Percentiles rank a stretch among this genome's conserved stretches.
These are phyloP conservation scores for Phaseolus coccineus DNA, from an alignment of 331 rosid species.

Conservation along the genomic window DNA sequence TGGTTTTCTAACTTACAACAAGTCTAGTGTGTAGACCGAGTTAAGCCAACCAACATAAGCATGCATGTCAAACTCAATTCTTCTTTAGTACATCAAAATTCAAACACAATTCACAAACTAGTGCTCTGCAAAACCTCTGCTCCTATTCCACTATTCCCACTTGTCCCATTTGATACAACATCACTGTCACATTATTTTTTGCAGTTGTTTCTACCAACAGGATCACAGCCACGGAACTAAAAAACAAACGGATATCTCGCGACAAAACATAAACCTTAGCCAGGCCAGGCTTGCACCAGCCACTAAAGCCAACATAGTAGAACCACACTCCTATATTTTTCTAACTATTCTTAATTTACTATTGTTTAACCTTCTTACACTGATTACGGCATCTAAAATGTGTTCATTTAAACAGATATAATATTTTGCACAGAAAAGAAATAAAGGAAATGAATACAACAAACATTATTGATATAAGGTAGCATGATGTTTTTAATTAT, in stretches of 20 bases:
- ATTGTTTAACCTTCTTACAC: background rate
- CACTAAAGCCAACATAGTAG: background rate
- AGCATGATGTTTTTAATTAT: background rate
- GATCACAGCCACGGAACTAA: background rate
- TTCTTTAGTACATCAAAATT: background rate
- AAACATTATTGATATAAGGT: too few species aligned
- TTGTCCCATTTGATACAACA: background rate
- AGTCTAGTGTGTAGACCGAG: background rate
- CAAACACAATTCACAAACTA: background rate
- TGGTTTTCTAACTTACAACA: background rate
- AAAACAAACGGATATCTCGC: conserved; percentile 20
- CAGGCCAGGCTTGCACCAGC: conserved; percentile 1
- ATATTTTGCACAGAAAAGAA: too few species aligned
- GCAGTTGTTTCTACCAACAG: background rate
- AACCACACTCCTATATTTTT: background rate
- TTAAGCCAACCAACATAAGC: background rate
- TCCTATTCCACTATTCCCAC: background rate
- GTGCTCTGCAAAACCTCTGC: background rate
- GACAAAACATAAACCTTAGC: conserved; percentile 18
- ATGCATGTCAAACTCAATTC: background rate
- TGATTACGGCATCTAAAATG: background rate
- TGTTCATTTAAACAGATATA: too few species aligned
- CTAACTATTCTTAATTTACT: background rate
- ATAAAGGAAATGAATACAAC: too few species aligned
- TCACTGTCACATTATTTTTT: background rate